Percentiles rank a stretch among this genome's conserved stretches.
These are phyloP conservation scores for Clonostachys solani DNA, from an alignment of 2,329 filamentous ascomycete species.

Conservation along the genomic window DNA sequence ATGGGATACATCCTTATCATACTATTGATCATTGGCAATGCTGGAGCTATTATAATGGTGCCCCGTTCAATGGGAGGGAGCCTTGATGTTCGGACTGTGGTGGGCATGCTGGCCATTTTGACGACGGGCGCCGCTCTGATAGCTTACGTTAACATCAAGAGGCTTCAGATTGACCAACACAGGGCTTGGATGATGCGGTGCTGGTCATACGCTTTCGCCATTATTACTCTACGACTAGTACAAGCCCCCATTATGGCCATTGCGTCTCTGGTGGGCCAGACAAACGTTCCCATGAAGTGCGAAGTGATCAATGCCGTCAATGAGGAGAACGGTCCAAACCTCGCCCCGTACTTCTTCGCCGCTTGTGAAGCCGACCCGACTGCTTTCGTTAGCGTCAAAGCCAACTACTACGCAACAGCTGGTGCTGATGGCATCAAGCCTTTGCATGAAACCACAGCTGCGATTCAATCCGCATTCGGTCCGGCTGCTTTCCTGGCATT, in stretches of 20 bases:
- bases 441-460: neutral
- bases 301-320: neutral
- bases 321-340: neutral
- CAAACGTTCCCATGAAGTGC: neutral
- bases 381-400: neutral
- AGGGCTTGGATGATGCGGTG: conserved; percentile 57
- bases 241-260: conserved; percentile 16
- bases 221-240: neutral
- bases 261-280: conserved; percentile 4
- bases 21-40: conserved; percentile 4
- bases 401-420: neutral
- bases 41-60: conserved; percentile 44
- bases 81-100: conserved; percentile 35
- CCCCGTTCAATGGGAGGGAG: conserved; percentile 49
- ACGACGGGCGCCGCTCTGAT: conserved; percentile 35
- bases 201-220: conserved; percentile 28
- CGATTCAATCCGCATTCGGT: conserved; percentile 17
- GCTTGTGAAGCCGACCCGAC: neutral
- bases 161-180: conserved; percentile 55
- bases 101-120: conserved; percentile 39
- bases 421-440: neutral
- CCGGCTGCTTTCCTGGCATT: conserved; percentile 12
- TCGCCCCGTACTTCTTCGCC: neutral
- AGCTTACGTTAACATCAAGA: conserved; percentile 49
- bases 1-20: conserved; percentile 40